Evolutionary conservation across 1,139 yeast species (phyloP).

Genomic region (Suzukiozyma palmioleophila): DNA sequence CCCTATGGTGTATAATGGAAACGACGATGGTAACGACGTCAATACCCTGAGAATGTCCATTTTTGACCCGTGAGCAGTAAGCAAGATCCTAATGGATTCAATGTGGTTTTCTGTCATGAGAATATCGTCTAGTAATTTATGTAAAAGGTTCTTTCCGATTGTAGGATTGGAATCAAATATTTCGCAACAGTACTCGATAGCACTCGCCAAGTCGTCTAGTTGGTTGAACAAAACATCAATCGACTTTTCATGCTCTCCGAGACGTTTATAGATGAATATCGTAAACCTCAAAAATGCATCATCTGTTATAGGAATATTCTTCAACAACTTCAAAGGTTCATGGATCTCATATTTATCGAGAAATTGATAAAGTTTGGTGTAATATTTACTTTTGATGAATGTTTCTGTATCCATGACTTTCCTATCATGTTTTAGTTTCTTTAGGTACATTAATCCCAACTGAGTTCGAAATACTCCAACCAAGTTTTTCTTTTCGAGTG

Average conservation of each 20-base stretch:
- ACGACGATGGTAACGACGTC: slow-evolving; percentile 45
- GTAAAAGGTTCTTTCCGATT: slow-evolving; percentile 36
- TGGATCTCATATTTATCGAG: slow-evolving; percentile 32
- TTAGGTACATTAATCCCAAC: slow-evolving; percentile 54
- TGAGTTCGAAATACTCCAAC: slow-evolving; percentile 42
- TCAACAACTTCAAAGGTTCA: slow-evolving; percentile 45
- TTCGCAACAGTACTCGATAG: slow-evolving; percentile 58
- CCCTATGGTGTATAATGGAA: slow-evolving; percentile 42
- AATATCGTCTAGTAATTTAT: slow-evolving; percentile 36
- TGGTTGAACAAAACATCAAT: slow-evolving; percentile 59
- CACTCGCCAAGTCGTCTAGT: slow-evolving; percentile 51
- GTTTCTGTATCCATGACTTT: slow-evolving; percentile 7
- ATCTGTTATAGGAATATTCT: slow-evolving; percentile 34
- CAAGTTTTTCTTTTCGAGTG: slow-evolving; percentile 26
- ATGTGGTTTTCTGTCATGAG: slow-evolving; percentile 29
- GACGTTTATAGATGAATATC: slow-evolving; percentile 54
- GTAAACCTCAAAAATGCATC: slow-evolving; percentile 40
- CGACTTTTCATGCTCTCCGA: slow-evolving; percentile 63
- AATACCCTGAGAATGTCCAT: slow-evolving; percentile 51
- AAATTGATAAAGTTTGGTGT: slow-evolving; percentile 33
- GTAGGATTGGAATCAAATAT: slow-evolving; percentile 31
- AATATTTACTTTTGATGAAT: slow-evolving; percentile 17
- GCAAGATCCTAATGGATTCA: slow-evolving; percentile 38
- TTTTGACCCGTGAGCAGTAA: slow-evolving; percentile 48
- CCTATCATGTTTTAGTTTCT: slow-evolving; percentile 20